These are phyloP conservation scores for Cercis canadensis DNA, from an alignment of 306 rosid species.

Conservation along the genomic window DNA sequence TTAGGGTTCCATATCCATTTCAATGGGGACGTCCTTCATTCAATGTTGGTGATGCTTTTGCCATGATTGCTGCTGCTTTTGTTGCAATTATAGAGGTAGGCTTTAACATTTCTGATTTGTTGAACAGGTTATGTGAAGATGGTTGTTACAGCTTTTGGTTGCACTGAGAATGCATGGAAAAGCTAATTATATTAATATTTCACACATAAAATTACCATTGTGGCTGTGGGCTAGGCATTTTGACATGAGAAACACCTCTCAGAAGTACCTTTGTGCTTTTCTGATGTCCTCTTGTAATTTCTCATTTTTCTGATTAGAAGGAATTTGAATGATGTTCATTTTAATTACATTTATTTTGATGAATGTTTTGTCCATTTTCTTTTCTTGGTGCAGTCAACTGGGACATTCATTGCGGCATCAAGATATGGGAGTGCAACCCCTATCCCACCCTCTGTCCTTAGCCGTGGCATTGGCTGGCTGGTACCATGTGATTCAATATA, in stretches of 20 bases:
- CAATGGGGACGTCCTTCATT: constrained; percentile 88
- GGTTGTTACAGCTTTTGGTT: constrained; percentile 10
- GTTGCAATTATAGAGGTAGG: constrained; percentile 82
- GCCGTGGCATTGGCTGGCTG: constrained; percentile 96
- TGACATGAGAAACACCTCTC: not conserved
- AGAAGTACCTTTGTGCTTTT: not conserved
- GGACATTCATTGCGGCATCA: constrained; percentile 81
- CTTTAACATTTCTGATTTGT: constrained; percentile 9
- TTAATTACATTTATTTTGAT: constrained; percentile 29
- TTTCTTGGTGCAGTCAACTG: constrained; percentile 65
- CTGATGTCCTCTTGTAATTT: constrained; percentile 8
- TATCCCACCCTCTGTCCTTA: constrained; percentile 76
- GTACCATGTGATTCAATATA: constrained; percentile 45
- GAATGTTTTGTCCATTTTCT: constrained; percentile 10
- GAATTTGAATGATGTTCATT: not conserved
- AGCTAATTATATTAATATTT: constrained; percentile 8
- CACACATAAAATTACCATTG: too few species aligned
- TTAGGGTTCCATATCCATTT: constrained; percentile 90
- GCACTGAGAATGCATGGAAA: constrained; percentile 19
- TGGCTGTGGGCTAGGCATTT: constrained; percentile 2
- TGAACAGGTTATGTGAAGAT: not conserved
- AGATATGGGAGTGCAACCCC: constrained; percentile 90
- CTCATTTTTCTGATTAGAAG: not conserved
- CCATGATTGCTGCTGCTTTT: constrained; percentile 73
- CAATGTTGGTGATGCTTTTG: constrained; percentile 73